Evolutionary conservation across 208 protist species (phyloP).

Genomic region (Acanthamoeba royreba): DNA sequence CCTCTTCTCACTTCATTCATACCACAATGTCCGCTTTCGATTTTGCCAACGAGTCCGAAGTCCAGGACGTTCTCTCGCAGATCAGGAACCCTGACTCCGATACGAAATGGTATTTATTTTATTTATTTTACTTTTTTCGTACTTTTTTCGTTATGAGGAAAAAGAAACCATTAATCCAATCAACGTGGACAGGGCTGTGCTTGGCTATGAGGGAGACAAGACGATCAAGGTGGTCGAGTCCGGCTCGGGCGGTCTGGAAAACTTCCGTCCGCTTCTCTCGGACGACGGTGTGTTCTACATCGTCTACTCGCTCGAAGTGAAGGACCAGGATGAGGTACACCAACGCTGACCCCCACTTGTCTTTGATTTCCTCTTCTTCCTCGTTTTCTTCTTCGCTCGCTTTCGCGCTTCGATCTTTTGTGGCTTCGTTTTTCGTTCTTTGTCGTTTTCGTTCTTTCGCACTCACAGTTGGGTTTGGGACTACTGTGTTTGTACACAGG

Average conservation of each 20-base stretch:
- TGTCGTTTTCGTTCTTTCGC: too few species aligned
- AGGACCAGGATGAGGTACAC: slow-evolving; percentile 2
- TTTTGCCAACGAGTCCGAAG: not conserved
- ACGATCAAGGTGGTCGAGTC: not conserved
- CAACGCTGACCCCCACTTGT: too few species aligned
- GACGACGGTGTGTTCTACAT: slow-evolving; percentile 2
- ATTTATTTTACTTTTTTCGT: too few species aligned
- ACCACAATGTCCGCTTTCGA: not conserved
- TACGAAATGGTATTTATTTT: slow-evolving; percentile 1
- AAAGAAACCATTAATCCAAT: not conserved
- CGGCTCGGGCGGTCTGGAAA: not conserved
- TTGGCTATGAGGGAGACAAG: slow-evolving; percentile 31
- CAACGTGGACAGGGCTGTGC: not conserved
- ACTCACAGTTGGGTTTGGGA: not conserved
- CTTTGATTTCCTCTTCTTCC: not conserved
- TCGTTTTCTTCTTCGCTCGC: not conserved
- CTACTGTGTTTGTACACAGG: not conserved
- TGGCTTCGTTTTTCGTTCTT: too few species aligned
- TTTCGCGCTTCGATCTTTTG: too few species aligned
- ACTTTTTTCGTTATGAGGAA: too few species aligned
- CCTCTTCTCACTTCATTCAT: not conserved
- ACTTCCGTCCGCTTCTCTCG: not conserved
- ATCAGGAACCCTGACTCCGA: not conserved
- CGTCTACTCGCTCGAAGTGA: not conserved
- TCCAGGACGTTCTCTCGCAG: not conserved